Evolutionary conservation across 2,329 filamentous ascomycete species (phyloP).

Genomic region (Ophiostoma sp.): DNA sequence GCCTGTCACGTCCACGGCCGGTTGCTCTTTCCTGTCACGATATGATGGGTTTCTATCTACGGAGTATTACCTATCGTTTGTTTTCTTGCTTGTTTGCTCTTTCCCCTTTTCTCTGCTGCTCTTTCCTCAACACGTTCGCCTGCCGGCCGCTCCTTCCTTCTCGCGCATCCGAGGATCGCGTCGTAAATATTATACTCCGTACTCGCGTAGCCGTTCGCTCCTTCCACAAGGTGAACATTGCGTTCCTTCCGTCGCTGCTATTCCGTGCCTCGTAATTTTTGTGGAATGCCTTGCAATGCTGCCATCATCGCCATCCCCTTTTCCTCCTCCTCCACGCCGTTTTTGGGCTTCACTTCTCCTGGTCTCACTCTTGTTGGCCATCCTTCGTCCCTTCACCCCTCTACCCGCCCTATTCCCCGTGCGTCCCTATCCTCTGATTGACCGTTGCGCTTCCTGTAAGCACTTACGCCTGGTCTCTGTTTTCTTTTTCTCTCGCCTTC

Average conservation of each 20-base stretch:
- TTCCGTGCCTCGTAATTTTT: not conserved
- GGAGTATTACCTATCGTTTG: too few relatives aligned
- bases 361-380: not conserved
- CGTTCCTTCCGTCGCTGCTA: not conserved
- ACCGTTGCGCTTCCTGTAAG: not conserved
- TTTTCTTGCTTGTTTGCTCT: not conserved
- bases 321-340: not conserved
- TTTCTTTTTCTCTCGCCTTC: not conserved
- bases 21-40: not conserved
- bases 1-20: not conserved
- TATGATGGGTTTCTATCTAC: not conserved
- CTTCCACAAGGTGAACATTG: not conserved
- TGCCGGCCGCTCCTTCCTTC: not conserved
- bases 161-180: not conserved
- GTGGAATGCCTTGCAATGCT: not conserved
- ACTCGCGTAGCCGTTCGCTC: not conserved
- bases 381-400: not conserved
- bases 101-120: not conserved
- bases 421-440: not conserved
- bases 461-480: not conserved
- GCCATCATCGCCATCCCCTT: not conserved
- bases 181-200: not conserved
- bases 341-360: not conserved
- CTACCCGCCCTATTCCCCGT: not conserved
- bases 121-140: too few relatives aligned